Evolutionary conservation across 441 rosid species (phyloP).

Genomic region (Iberis amara): DNA sequence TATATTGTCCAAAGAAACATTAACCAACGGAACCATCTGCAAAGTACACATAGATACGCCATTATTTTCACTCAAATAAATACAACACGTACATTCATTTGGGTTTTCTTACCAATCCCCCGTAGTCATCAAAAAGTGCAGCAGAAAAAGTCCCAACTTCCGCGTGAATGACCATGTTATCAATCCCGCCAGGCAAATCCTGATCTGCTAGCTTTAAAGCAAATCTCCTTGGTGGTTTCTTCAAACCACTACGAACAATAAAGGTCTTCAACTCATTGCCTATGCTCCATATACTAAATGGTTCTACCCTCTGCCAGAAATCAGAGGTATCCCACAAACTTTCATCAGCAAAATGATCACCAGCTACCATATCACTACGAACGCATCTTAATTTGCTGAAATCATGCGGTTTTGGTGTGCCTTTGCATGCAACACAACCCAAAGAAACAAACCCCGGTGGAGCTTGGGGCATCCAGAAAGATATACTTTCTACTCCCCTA

Average conservation of each 20-base stretch:
- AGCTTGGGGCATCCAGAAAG: slow-evolving; percentile 95
- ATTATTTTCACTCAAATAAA: slow-evolving; percentile 16
- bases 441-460: slow-evolving; percentile 95
- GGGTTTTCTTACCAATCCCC: slow-evolving; percentile 77
- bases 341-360: slow-evolving; percentile 80
- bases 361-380: slow-evolving; percentile 81
- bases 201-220: slow-evolving; percentile 82
- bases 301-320: slow-evolving; percentile 51
- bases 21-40: slow-evolving; percentile 98
- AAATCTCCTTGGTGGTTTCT: slow-evolving; percentile 88
- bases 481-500: slow-evolving; percentile 71
- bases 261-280: slow-evolving; percentile 77
- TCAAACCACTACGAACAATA: slow-evolving; percentile 73
- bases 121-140: slow-evolving; percentile 90
- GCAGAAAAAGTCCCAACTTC: slow-evolving; percentile 78
- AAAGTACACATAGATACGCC: slow-evolving; percentile 27
- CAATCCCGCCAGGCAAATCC: slow-evolving; percentile 52
- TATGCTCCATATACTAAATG: slow-evolving; percentile 85
- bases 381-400: slow-evolving; percentile 66
- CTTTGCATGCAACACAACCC: slow-evolving; percentile 84
- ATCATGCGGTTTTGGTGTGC: slow-evolving; percentile 66
- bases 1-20: slow-evolving; percentile 66
- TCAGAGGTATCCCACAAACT: slow-evolving; percentile 89
- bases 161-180: slow-evolving; percentile 68
- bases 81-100: slow-evolving; percentile 4